These are phyloP conservation scores for Tylopilus intermedius DNA, from an alignment of 768 basidiomycete species.

Conservation along the genomic window DNA sequence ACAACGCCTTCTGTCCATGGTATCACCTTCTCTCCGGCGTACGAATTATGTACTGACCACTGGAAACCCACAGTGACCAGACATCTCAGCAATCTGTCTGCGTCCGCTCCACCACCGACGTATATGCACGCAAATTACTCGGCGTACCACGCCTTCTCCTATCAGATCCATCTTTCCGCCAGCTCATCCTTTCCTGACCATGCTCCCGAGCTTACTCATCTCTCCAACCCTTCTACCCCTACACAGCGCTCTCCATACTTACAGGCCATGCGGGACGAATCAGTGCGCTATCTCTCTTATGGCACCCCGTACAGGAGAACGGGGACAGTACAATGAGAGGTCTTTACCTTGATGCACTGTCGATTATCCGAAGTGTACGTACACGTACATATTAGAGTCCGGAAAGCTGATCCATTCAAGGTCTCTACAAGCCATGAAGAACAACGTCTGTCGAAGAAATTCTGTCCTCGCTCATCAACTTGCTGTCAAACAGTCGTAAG, in stretches of 20 bases:
- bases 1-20: slow-evolving; percentile 75
- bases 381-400: not conserved
- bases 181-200: slow-evolving; percentile 66
- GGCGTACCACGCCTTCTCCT: slow-evolving; percentile 22
- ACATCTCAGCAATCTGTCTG: slow-evolving; percentile 57
- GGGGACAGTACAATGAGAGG: slow-evolving; percentile 77
- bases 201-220: slow-evolving; percentile 53
- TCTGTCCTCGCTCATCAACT: slow-evolving; percentile 77
- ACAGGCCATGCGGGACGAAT: slow-evolving; percentile 57
- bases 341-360: slow-evolving; percentile 74
- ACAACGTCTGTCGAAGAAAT: slow-evolving; percentile 99
- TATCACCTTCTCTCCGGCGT: slow-evolving; percentile 24
- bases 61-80: slow-evolving; percentile 47
- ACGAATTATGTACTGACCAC: slow-evolving; percentile 15
- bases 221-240: slow-evolving; percentile 44
- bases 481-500: slow-evolving; percentile 40
- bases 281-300: slow-evolving; percentile 55
- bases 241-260: slow-evolving; percentile 54
- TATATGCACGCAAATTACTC: slow-evolving; percentile 49
- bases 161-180: slow-evolving; percentile 30
- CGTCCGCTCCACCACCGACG: slow-evolving; percentile 56
- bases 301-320: slow-evolving; percentile 49
- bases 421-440: slow-evolving; percentile 88
- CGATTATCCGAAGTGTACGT: slow-evolving; percentile 79
- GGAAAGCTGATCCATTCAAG: slow-evolving; percentile 37